phyloP scores from a whole-genome alignment of 768 basidiomycete genomes.

The Rhizopogon salebrosus region DNA sequence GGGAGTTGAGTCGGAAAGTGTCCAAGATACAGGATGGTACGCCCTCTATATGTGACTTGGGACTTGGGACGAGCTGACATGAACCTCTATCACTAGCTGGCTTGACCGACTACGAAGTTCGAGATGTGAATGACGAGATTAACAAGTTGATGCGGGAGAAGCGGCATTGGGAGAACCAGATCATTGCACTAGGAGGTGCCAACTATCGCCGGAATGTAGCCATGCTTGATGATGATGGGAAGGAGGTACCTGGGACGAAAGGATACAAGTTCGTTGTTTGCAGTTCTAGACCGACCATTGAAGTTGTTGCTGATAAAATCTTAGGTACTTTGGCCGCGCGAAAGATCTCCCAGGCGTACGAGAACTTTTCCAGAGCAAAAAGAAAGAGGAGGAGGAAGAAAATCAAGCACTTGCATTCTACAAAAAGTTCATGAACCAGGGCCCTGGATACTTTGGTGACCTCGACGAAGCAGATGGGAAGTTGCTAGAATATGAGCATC shows the following conservation, averaged over 20 bases:
- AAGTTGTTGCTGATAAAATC: background rate
- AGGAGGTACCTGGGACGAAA: slow-evolving; percentile 93
- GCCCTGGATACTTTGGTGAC: slow-evolving; percentile 88
- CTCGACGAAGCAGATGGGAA: slow-evolving; percentile 67
- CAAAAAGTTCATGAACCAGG: slow-evolving; percentile 86
- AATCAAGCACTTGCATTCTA: slow-evolving; percentile 69
- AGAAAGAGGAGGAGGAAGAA: slow-evolving; percentile 88
- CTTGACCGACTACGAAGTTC: slow-evolving; percentile 90
- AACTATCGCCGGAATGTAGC: slow-evolving; percentile 93
- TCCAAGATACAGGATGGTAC: slow-evolving; percentile 95
- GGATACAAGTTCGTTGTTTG: slow-evolving; percentile 80
- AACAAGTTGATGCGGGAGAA: slow-evolving; percentile 95
- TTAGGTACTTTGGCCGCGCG: slow-evolving; percentile 93
- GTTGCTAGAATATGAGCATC: slow-evolving; percentile 67
- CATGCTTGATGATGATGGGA: slow-evolving; percentile 92
- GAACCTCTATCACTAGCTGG: slow-evolving; percentile 51
- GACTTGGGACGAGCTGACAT: background rate
- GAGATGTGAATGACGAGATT: slow-evolving; percentile 93
- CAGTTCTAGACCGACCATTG: background rate
- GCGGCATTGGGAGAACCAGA: slow-evolving; percentile 96
- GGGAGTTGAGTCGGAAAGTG: slow-evolving; percentile 94
- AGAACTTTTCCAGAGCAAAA: slow-evolving; percentile 86
- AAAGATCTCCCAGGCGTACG: slow-evolving; percentile 94
- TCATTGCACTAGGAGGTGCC: slow-evolving; percentile 91
- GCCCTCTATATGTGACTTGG: slow-evolving; percentile 21